Evolutionary conservation across 495 filamentous ascomycete species (phyloP).

Genomic region (Chlorociboria aeruginascens): DNA sequence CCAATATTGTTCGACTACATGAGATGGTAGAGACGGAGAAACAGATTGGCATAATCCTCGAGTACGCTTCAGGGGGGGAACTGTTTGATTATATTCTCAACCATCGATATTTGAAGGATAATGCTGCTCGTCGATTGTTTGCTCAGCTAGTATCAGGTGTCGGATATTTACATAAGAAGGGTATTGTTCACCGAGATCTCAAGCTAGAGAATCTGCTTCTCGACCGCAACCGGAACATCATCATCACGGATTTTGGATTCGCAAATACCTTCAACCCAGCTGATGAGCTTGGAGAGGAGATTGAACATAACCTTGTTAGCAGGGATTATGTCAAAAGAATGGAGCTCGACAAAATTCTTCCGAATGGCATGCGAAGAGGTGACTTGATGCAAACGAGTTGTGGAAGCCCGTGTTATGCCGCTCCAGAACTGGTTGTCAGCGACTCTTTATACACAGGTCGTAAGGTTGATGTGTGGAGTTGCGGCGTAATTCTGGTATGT

Average conservation of each 20-base stretch:
- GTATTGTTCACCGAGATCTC: slow-evolving; percentile 94
- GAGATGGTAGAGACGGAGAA: slow-evolving; percentile 98
- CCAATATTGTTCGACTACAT: slow-evolving; percentile 92
- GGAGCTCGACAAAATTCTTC: slow-evolving; percentile 53
- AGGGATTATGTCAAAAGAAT: slow-evolving; percentile 72
- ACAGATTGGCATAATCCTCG: slow-evolving; percentile 94
- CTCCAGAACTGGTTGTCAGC: slow-evolving; percentile 93
- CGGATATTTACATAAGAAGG: slow-evolving; percentile 97
- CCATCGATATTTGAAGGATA: slow-evolving; percentile 91
- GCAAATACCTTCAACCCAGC: slow-evolving; percentile 89
- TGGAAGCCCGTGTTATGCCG: slow-evolving; percentile 88
- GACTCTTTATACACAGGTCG: slow-evolving; percentile 94
- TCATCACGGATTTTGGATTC: slow-evolving; percentile 99
- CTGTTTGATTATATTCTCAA: slow-evolving; percentile 97
- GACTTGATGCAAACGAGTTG: slow-evolving; percentile 75
- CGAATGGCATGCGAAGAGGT: slow-evolving; percentile 48
- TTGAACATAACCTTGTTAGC: slow-evolving; percentile 77
- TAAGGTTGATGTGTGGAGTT: slow-evolving; percentile 99
- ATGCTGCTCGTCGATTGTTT: slow-evolving; percentile 79
- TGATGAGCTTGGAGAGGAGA: slow-evolving; percentile 81
- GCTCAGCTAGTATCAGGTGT: slow-evolving; percentile 95
- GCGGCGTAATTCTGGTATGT: slow-evolving; percentile 94
- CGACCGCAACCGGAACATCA: slow-evolving; percentile 95
- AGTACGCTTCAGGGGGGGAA: slow-evolving; percentile 95
- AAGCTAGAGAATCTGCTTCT: slow-evolving; percentile 95